Conservation (phyloP, 805 yeast species). For the Saturnispora zaruensis region DNA sequence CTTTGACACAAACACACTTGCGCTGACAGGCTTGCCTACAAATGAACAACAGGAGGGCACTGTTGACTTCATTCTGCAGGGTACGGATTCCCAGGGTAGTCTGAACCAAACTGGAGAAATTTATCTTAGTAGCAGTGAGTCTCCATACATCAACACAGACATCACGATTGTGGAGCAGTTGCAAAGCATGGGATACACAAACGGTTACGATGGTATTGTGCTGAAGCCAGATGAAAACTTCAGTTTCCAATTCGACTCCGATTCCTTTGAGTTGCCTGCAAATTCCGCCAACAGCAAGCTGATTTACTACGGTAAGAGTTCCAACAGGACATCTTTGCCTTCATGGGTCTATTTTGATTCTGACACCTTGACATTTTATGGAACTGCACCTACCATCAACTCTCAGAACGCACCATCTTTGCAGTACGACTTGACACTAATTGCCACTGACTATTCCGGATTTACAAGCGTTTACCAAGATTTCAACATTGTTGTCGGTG, state of each 20-base stretch:
- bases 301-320: slow-evolving; percentile 74
- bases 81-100: slow-evolving; percentile 52
- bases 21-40: slow-evolving; percentile 62
- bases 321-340: slow-evolving; percentile 81
- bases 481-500: slow-evolving; percentile 77
- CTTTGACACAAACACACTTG: slow-evolving; percentile 54
- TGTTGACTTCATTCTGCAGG: slow-evolving; percentile 49
- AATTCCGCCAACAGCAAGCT: slow-evolving; percentile 42
- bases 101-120: slow-evolving; percentile 45
- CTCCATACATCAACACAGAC: slow-evolving; percentile 40
- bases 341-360: slow-evolving; percentile 75
- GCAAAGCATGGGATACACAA: slow-evolving; percentile 59
- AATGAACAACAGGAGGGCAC: slow-evolving; percentile 24
- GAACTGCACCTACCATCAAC: slow-evolving; percentile 81
- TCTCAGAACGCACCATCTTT: slow-evolving; percentile 85
- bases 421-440: slow-evolving; percentile 56
- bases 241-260: slow-evolving; percentile 50
- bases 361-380: slow-evolving; percentile 58
- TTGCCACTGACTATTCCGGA: slow-evolving; percentile 74
- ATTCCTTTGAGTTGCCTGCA: slow-evolving; percentile 43
- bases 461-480: slow-evolving; percentile 60
- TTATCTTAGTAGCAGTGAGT: slow-evolving; percentile 41
- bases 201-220: slow-evolving; percentile 69
- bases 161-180: slow-evolving; percentile 44
- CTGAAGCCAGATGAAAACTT: slow-evolving; percentile 63